phyloP scores from a whole-genome alignment of 2,329 filamentous ascomycete genomes.

The Alternaria hordeiaustralica region DNA sequence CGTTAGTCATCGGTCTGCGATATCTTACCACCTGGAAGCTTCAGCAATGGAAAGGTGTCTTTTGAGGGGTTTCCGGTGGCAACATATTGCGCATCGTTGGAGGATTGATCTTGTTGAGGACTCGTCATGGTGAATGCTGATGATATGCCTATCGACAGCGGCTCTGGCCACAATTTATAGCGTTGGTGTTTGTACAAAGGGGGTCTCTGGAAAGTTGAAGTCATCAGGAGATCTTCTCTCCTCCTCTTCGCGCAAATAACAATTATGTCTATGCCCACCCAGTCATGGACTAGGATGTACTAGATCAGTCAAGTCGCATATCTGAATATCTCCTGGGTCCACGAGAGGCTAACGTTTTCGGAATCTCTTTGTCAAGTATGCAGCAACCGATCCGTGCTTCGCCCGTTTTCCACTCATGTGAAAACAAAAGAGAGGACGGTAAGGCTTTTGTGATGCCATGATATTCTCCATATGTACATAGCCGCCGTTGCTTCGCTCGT shows the following conservation, averaged over 20 bases:
- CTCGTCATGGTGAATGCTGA: not conserved
- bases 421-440: not conserved
- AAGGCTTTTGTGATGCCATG: not conserved
- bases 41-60: accelerated
- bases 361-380: not conserved
- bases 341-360: not conserved
- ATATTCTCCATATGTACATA: constrained; percentile 23
- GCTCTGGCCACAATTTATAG: not conserved
- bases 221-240: not conserved
- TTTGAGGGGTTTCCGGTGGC: not conserved
- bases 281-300: not conserved
- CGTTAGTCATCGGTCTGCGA: not conserved
- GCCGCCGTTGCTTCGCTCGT: not conserved
- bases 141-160: not conserved
- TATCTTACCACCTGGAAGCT: not conserved
- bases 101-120: not conserved
- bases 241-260: not conserved
- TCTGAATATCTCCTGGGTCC: not conserved
- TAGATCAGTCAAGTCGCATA: not conserved
- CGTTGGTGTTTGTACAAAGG: not conserved
- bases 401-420: not conserved
- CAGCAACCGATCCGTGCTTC: not conserved
- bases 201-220: not conserved
- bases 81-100: not conserved
- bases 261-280: not conserved